These are phyloP conservation scores for Chlorella ohadii DNA, from an alignment of 139 green algal genomes.

Conservation along the genomic window DNA sequence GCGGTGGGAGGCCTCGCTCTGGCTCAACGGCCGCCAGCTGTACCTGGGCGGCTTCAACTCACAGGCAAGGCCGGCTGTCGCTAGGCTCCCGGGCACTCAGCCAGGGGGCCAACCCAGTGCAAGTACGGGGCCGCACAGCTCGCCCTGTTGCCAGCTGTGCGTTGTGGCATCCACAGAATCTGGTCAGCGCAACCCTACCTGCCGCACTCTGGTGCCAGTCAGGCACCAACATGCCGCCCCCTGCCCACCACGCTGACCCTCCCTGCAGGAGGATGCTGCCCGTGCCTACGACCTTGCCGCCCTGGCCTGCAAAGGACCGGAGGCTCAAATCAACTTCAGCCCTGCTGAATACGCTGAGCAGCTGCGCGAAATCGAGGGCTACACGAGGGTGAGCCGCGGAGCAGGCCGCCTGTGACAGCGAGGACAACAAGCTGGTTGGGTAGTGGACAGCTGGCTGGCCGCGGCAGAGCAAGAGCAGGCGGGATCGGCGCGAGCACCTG, in stretches of 20 bases:
- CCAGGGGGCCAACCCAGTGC: too few species aligned
- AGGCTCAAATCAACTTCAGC: slow-evolving; percentile 64
- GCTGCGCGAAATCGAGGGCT: slow-evolving; percentile 44
- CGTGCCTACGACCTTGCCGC: slow-evolving; percentile 71
- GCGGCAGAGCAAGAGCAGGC: too few species aligned
- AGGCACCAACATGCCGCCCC: too few species aligned
- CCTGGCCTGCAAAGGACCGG: slow-evolving; percentile 64
- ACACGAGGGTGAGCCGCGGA: slow-evolving; percentile 25
- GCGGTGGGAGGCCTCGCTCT: slow-evolving; percentile 74
- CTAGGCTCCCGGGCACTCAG: too few species aligned
- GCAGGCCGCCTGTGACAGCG: not conserved
- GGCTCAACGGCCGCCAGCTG: slow-evolving; percentile 64
- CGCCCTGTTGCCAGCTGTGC: too few species aligned
- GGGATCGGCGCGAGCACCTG: too few species aligned
- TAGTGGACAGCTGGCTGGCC: not conserved
- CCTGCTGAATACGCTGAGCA: slow-evolving; percentile 42
- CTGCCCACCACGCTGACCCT: not conserved
- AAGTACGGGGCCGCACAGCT: too few species aligned
- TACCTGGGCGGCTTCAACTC: slow-evolving; percentile 74
- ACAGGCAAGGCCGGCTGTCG: slow-evolving; percentile 8
- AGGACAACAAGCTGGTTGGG: not conserved
- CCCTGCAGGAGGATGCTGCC: slow-evolving; percentile 54
- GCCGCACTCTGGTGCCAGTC: too few species aligned
- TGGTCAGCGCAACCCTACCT: too few species aligned
- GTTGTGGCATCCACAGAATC: too few species aligned